A percentile compares a stretch with the other conserved stretches of the same genome.
phyloP scores from a whole-genome alignment of 2,329 filamentous ascomycete genomes.

The Penicillium sp. region DNA sequence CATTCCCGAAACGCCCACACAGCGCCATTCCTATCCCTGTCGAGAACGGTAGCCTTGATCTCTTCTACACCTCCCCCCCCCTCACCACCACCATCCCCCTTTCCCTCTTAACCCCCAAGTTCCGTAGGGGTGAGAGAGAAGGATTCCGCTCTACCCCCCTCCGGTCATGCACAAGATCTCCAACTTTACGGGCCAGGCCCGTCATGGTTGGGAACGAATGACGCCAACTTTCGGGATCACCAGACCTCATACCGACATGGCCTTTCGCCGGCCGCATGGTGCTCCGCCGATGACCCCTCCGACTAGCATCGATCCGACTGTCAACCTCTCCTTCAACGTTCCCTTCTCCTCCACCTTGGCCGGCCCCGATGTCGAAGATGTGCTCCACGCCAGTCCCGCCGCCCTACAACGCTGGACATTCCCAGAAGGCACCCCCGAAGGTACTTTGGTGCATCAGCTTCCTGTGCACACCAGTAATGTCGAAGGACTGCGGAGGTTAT shows the following conservation, averaged over 20 bases:
- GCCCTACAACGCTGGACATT: slow-evolving; percentile 93
- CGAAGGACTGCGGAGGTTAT: slow-evolving; percentile 73
- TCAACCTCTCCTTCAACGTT: slow-evolving; percentile 96
- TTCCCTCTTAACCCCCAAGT: slow-evolving; percentile 30
- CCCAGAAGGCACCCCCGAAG: slow-evolving; percentile 80
- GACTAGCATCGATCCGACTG: slow-evolving; percentile 70
- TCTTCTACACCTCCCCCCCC: slow-evolving; percentile 8
- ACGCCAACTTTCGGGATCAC: slow-evolving; percentile 65
- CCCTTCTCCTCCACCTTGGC: slow-evolving; percentile 91
- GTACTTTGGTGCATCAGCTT: slow-evolving; percentile 80
- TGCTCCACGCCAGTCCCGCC: slow-evolving; percentile 85
- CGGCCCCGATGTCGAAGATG: slow-evolving; percentile 90
- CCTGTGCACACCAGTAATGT: slow-evolving; percentile 91
- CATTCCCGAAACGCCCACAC: slow-evolving; percentile 32
- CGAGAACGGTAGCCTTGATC: slow-evolving; percentile 27
- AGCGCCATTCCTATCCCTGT: slow-evolving; percentile 36
- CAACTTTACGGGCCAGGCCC: slow-evolving; percentile 65
- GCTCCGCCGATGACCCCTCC: slow-evolving; percentile 61
- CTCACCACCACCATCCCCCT: slow-evolving; percentile 3
- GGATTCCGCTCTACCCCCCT: slow-evolving; percentile 9
- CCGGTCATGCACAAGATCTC: slow-evolving; percentile 65
- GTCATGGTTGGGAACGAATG: slow-evolving; percentile 69
- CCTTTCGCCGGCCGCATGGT: slow-evolving; percentile 56
- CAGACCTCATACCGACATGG: slow-evolving; percentile 58
- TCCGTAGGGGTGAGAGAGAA: slow-evolving; percentile 36